These are phyloP conservation scores for Vaccinium corymbosum DNA, from an alignment of 148 eudicot genomes.

Conservation along the genomic window DNA sequence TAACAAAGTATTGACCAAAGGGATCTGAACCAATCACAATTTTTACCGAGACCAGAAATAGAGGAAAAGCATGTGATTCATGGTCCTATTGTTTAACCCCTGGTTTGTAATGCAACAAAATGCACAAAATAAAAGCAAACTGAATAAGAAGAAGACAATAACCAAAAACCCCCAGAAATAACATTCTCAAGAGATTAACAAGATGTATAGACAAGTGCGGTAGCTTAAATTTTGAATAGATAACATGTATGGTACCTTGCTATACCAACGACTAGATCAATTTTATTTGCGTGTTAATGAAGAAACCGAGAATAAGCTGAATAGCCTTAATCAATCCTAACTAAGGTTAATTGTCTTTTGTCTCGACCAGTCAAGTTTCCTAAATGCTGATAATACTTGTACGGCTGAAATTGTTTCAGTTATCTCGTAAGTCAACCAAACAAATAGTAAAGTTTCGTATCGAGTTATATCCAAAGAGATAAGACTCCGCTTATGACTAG, in stretches of 20 bases:
- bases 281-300: background rate
- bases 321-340: background rate
- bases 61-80: background rate
- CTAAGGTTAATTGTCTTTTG: background rate
- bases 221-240: background rate
- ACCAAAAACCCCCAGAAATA: background rate
- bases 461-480: background rate
- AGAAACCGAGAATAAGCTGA: background rate
- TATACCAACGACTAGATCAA: background rate
- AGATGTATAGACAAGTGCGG: background rate
- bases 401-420: background rate
- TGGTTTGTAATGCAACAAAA: background rate
- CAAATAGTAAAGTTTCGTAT: background rate
- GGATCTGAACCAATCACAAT: background rate
- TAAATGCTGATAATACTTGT: slow-evolving; percentile 2
- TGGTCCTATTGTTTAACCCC: background rate
- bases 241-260: background rate
- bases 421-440: background rate
- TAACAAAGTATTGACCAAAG: background rate
- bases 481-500: background rate
- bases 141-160: background rate
- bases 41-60: background rate
- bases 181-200: background rate
- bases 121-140: background rate
- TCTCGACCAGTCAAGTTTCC: slow-evolving; percentile 7